Conservation (phyloP, 306 rosid genomes). For the barrel medic (Medicago truncatula) region DNA sequence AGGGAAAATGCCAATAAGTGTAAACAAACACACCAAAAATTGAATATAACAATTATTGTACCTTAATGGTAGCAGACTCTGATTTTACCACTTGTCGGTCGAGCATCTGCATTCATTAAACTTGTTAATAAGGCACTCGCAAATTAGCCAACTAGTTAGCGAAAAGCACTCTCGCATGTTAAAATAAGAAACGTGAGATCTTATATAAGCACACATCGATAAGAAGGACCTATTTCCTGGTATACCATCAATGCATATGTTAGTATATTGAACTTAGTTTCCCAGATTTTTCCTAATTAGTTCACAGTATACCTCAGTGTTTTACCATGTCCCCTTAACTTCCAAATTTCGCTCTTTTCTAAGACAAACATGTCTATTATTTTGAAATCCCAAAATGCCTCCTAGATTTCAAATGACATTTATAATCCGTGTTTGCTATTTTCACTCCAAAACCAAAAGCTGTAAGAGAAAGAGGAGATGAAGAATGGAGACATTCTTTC, state of each 20-base stretch:
- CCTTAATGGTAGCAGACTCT: slow-evolving; percentile 95
- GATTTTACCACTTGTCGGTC: slow-evolving; percentile 94
- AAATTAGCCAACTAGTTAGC: slow-evolving; percentile 27
- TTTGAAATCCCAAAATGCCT: slow-evolving; percentile 15
- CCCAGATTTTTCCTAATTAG: slow-evolving; percentile 15
- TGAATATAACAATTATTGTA: slow-evolving; percentile 38
- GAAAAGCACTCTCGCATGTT: slow-evolving; percentile 9
- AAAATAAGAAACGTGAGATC: slow-evolving; percentile 38
- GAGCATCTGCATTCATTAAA: slow-evolving; percentile 70
- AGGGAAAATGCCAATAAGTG: slow-evolving; percentile 7
- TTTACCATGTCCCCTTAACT: slow-evolving; percentile 9
- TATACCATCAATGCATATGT: neutral
- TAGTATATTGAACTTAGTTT: slow-evolving; percentile 7
- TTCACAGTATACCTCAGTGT: slow-evolving; percentile 21
- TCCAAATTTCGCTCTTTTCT: slow-evolving; percentile 3
- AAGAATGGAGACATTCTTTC: slow-evolving; percentile 16
- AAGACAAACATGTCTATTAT: neutral
- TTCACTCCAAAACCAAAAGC: neutral
- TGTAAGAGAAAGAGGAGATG: neutral
- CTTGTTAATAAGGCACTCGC: slow-evolving; percentile 33
- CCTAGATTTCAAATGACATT: slow-evolving; percentile 6
- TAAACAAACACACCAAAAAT: neutral
- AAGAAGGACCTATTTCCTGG: slow-evolving; percentile 11
- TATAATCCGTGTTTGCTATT: slow-evolving; percentile 10
- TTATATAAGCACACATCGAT: slow-evolving; percentile 2